These are phyloP conservation scores for Conticribra weissflogii DNA, from an alignment of 108 stramenopile genomes.

Conservation along the genomic window DNA sequence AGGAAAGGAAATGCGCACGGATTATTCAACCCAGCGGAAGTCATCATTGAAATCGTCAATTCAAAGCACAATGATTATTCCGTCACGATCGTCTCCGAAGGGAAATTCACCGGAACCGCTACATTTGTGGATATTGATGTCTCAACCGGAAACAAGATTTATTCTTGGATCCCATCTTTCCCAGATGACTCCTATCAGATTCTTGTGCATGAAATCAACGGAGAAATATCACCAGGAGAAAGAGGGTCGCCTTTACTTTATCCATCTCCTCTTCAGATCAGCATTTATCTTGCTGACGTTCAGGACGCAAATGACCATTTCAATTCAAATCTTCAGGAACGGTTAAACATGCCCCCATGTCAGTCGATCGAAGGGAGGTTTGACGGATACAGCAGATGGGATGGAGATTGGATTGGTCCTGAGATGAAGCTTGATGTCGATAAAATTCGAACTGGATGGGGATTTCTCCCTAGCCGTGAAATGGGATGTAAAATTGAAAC, in stretches of 20 bases:
- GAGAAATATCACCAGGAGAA: neutral
- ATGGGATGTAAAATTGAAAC: constrained; percentile 46
- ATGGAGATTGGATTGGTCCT: constrained; percentile 44
- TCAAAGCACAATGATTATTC: constrained; percentile 11
- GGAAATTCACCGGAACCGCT: constrained; percentile 34
- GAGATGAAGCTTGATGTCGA: constrained; percentile 4
- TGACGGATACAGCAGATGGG: constrained; percentile 27
- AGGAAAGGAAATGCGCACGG: too few species aligned
- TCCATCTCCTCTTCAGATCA: neutral
- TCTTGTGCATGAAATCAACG: constrained; percentile 27
- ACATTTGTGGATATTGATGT: constrained; percentile 6
- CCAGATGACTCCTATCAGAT: constrained; percentile 25
- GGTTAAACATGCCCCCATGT: constrained; percentile 22
- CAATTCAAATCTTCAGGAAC: constrained; percentile 11
- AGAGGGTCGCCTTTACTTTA: constrained; percentile 6
- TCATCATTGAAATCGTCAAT: neutral
- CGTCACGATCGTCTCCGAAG: constrained; percentile 13
- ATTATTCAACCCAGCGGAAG: neutral
- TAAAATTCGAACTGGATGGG: constrained; percentile 41
- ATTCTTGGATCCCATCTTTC: constrained; percentile 33
- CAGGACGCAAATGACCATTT: neutral
- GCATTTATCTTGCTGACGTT: neutral
- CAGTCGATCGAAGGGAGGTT: neutral
- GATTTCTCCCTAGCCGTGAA: constrained; percentile 24
- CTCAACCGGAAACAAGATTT: constrained; percentile 1